Evolutionary conservation across 257 asterid genomes (phyloP).

Genomic region (Solanum medicagineum): DNA sequence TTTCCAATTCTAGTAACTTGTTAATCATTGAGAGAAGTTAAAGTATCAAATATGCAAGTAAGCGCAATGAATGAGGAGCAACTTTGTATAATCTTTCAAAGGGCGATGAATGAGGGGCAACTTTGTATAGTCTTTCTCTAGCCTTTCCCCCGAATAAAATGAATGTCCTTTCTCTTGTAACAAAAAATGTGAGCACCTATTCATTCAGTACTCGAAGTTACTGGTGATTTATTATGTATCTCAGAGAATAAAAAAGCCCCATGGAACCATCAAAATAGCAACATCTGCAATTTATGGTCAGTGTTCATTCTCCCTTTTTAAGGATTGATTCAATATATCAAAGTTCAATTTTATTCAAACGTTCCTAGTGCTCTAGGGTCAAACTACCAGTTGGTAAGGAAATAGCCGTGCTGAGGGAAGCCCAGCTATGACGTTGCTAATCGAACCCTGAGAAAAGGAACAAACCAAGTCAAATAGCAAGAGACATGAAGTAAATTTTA

Average conservation of each 20-base stretch:
- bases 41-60: neutral
- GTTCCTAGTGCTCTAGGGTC: neutral
- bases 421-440: neutral
- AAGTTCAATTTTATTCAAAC: neutral
- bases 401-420: neutral
- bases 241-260: neutral
- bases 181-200: neutral
- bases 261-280: neutral
- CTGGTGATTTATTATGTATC: neutral
- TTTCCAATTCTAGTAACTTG: neutral
- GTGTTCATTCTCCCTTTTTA: neutral
- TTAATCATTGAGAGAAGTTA: neutral
- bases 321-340: neutral
- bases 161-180: neutral
- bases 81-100: neutral
- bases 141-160: neutral
- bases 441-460: neutral
- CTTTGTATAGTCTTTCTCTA: neutral
- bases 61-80: neutral
- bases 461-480: neutral
- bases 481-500: slow-evolving; percentile 4
- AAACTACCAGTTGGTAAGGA: neutral
- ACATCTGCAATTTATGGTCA: neutral
- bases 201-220: neutral
- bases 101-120: neutral